Evolutionary conservation across 345 rosid species (phyloP).

Genomic region (Brassica rapa): DNA sequence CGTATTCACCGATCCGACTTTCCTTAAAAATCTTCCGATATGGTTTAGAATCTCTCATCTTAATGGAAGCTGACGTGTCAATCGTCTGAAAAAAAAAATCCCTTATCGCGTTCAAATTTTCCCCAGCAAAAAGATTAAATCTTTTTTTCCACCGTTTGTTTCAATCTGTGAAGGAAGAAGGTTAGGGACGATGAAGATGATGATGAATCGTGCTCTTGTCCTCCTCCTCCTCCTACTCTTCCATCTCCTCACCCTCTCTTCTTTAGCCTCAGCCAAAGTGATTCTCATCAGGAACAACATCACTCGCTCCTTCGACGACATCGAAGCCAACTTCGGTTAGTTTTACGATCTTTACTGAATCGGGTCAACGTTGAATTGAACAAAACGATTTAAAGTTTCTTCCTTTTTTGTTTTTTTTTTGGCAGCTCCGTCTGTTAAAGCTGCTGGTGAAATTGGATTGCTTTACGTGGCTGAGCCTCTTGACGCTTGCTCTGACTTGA

Average conservation of each 20-base stretch:
- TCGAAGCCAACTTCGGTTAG: conserved; percentile 14
- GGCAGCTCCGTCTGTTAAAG: conserved; percentile 66
- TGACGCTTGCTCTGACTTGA: conserved; percentile 71
- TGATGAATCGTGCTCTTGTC: conserved; percentile 38
- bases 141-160: background rate
- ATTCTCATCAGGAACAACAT: conserved; percentile 62
- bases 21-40: conserved; percentile 1
- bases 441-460: conserved; percentile 68
- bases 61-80: conserved; percentile 92
- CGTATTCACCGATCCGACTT: background rate
- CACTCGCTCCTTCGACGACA: conserved; percentile 69
- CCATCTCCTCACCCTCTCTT: conserved; percentile 38
- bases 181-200: conserved; percentile 33
- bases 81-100: conserved; percentile 40
- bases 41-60: conserved; percentile 34
- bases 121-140: background rate
- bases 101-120: conserved; percentile 38
- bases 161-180: conserved; percentile 19
- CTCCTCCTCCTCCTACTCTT: conserved; percentile 31
- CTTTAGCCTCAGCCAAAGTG: conserved; percentile 54
- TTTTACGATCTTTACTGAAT: background rate
- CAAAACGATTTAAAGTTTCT: background rate
- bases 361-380: conserved; percentile 21
- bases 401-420: background rate
- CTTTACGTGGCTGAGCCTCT: conserved; percentile 69